phyloP scores from a whole-genome alignment of 768 basidiomycete genomes.

The Galerina sulciceps region DNA sequence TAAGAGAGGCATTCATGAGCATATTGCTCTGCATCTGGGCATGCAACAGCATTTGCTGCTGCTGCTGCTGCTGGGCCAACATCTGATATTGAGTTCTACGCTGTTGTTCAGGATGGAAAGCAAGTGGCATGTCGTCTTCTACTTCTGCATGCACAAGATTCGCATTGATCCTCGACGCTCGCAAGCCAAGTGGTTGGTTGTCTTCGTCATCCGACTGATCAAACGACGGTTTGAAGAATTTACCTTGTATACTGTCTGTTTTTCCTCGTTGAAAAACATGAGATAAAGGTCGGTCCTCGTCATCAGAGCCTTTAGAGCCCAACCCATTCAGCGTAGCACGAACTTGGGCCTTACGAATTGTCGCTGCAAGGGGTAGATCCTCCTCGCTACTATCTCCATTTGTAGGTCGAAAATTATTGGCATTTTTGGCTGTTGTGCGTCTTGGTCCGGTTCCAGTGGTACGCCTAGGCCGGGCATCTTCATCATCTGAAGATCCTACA shows the following conservation, averaged over 20 bases:
- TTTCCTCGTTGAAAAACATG: constrained; percentile 53
- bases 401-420: constrained; percentile 11
- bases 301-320: constrained; percentile 56
- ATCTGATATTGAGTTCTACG: constrained; percentile 71
- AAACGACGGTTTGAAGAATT: constrained; percentile 39
- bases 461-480: constrained; percentile 52
- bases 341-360: constrained; percentile 58
- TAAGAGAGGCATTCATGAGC: constrained; percentile 72
- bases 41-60: constrained; percentile 75
- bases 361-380: constrained; percentile 75
- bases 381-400: constrained; percentile 71
- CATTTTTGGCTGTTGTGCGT: constrained; percentile 37
- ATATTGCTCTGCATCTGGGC: constrained; percentile 77
- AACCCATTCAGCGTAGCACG: constrained; percentile 37
- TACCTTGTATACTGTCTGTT: constrained; percentile 39
- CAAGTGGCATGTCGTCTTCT: constrained; percentile 75
- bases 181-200: constrained; percentile 72
- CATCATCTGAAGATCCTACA: constrained; percentile 70
- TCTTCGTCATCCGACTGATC: constrained; percentile 58
- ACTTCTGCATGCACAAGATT: constrained; percentile 26
- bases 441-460: constrained; percentile 64
- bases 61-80: constrained; percentile 58
- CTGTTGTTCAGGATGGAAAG: constrained; percentile 79
- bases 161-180: constrained; percentile 54
- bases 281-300: constrained; percentile 76